Evolutionary conservation across 768 basidiomycete genomes (phyloP).

Genomic region (Panus rudis): DNA sequence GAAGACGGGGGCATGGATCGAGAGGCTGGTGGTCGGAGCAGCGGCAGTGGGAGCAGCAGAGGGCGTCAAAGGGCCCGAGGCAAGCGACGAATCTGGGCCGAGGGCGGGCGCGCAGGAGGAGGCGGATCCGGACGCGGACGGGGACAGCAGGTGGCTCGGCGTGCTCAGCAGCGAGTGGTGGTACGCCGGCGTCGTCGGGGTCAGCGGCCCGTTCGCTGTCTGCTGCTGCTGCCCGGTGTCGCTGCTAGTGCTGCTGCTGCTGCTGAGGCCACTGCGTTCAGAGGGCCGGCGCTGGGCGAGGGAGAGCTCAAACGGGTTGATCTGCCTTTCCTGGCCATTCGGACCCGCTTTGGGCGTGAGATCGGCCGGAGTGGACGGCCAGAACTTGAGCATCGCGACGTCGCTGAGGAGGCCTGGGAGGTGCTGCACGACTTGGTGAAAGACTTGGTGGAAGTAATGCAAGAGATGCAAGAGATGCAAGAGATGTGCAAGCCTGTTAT

Average conservation of each 20-base stretch:
- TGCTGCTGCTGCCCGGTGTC: not conserved
- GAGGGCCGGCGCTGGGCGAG: constrained; percentile 1
- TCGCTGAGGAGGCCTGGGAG: constrained; percentile 1
- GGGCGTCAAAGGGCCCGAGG: constrained; percentile 35
- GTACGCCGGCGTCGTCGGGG: constrained; percentile 11
- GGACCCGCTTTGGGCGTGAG: constrained; percentile 47
- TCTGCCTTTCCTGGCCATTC: constrained; percentile 34
- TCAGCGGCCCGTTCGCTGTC: not conserved
- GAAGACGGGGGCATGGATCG: constrained; percentile 82
- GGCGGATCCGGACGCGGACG: constrained; percentile 17
- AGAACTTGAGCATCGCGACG: constrained; percentile 55
- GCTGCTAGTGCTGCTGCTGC: constrained; percentile 9
- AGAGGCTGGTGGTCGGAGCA: constrained; percentile 54
- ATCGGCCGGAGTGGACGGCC: constrained; percentile 41
- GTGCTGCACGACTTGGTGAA: constrained; percentile 2
- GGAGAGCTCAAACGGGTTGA: constrained; percentile 59
- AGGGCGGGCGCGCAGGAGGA: constrained; percentile 25
- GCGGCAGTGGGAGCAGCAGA: constrained; percentile 27
- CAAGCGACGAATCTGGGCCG: constrained; percentile 42
- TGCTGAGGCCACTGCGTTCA: constrained; percentile 4
- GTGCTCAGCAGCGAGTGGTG: constrained; percentile 23
- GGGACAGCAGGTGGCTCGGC: constrained; percentile 26
- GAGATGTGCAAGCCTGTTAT: too few species aligned
- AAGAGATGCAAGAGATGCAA: too few species aligned
- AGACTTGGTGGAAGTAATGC: not conserved